phyloP scores from a whole-genome alignment of 2,329 filamentous ascomycete species.

The Colletotrichum scovillei region DNA sequence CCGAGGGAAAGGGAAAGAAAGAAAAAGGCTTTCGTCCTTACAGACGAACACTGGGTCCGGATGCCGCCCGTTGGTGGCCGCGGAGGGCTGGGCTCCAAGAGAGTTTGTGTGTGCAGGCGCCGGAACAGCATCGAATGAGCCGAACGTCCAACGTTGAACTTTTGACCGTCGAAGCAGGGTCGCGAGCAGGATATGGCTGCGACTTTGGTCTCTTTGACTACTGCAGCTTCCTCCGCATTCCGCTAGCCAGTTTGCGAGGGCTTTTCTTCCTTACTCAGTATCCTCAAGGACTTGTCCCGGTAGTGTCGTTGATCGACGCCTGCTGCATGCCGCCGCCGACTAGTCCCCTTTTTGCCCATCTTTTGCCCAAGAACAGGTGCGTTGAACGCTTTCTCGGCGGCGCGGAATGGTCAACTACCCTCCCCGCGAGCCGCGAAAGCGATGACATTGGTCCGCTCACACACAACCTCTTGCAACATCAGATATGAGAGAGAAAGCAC shows the following conservation, averaged over 20 bases:
- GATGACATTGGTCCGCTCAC: not conserved
- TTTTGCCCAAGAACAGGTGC: not conserved
- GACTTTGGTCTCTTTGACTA: not conserved
- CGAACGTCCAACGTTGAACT: not conserved
- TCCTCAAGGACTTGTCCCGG: not conserved
- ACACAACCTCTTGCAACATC: not conserved
- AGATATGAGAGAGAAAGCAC: not conserved
- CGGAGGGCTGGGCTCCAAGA: conserved; percentile 6
- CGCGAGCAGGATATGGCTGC: not conserved
- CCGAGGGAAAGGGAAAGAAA: not conserved
- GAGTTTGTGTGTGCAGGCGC: conserved; percentile 19
- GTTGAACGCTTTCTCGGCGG: not conserved
- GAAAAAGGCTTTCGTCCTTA: conserved; percentile 4
- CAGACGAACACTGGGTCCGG: conserved; percentile 25
- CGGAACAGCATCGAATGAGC: not conserved
- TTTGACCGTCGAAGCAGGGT: not conserved
- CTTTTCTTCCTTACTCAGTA: not conserved
- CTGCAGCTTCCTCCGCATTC: not conserved
- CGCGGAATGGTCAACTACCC: not conserved
- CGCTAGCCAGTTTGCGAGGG: not conserved
- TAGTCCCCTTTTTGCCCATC: too few relatives aligned
- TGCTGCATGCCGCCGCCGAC: not conserved
- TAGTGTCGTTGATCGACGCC: not conserved
- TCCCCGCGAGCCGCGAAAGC: not conserved
- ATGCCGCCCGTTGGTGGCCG: conserved; percentile 4